Base-by-base conservation (phyloP, 352 stramenopile species). In the Globisporangium recalcitrans region DNA sequence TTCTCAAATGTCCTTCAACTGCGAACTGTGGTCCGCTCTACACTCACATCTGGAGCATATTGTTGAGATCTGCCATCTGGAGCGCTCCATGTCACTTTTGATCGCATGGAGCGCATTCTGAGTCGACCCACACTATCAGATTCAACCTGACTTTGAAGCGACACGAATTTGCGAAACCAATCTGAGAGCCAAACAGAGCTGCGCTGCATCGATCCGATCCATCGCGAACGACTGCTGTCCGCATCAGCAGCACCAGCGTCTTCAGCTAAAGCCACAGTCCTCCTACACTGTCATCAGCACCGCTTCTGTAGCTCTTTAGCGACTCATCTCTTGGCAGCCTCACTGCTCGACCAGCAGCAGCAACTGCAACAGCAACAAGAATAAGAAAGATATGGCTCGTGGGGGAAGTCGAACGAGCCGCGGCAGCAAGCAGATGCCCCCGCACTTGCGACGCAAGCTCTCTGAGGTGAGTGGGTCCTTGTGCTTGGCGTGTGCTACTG, bases 391-490 rank as follows among this genome's bases (percentile, higher is more conserved):
- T 16, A 63, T 63, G 52, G 24, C 52, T n/a, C 60, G 54, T 7
- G 46, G 32, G 14, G 46, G 51, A 9, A 38, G 19, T 13, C 44
- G 40, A 8, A 42, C 38, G n/a, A 60, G 52, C 27, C 47, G 62
- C 48, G 42, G 49, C 14, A 58, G 46, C 62, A 70, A 70, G 51
- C 65, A 63, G 26, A 62, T 71, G 27, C 26, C 34, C 19, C 58
- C 57, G 51, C 73, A 80, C 48, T 21, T 70, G 61, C 73, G 73
- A 1, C 73, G 73, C 60, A 59, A 56, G 3, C 73, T 80, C 32
- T 80, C 65, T 9, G 65, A 72, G 65, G 65, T 72, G 29, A 8
- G 53, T 38, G 13, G 36, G 0, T 42, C 2, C 4, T 6, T 42
- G n/a, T 19, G 4, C 13, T 42, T n/a, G n/a, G 4, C 5, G n/a